These are phyloP conservation scores for Thraustotheca clavata DNA, from an alignment of 352 stramenopile genomes.

Conservation along the genomic window DNA sequence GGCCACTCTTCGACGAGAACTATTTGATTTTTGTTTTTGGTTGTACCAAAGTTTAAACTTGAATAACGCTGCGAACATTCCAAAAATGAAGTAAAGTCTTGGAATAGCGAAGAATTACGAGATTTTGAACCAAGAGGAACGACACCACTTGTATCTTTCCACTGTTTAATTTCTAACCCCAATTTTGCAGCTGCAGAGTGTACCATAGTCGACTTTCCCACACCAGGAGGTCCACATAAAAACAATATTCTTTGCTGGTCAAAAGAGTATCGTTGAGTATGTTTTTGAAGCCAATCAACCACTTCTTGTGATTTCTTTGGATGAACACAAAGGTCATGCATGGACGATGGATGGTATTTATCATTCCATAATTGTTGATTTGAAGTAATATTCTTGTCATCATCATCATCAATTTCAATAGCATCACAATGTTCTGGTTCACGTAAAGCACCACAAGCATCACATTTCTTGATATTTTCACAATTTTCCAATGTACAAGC, in stretches of 20 bases:
- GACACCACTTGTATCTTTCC: slow-evolving; percentile 55
- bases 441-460: slow-evolving; percentile 24
- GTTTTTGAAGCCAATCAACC: slow-evolving; percentile 41
- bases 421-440: neutral
- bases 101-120: slow-evolving; percentile 33
- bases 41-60: slow-evolving; percentile 33
- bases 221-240: slow-evolving; percentile 65
- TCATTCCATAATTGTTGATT: slow-evolving; percentile 42
- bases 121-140: slow-evolving; percentile 48
- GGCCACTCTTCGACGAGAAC: slow-evolving; percentile 75
- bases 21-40: slow-evolving; percentile 29
- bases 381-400: slow-evolving; percentile 20
- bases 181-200: slow-evolving; percentile 43
- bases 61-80: slow-evolving; percentile 57
- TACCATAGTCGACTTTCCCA: slow-evolving; percentile 74
- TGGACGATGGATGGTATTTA: slow-evolving; percentile 28
- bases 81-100: slow-evolving; percentile 78
- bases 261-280: slow-evolving; percentile 17
- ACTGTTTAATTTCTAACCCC: slow-evolving; percentile 48
- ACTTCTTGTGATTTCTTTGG: slow-evolving; percentile 79
- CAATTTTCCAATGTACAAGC: slow-evolving; percentile 32
- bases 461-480: neutral
- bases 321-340: slow-evolving; percentile 71
- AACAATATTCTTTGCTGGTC: slow-evolving; percentile 57
- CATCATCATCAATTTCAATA: slow-evolving; percentile 34